These are phyloP conservation scores for Cystoderma amianthinum DNA, from an alignment of 768 basidiomycete species.

Conservation along the genomic window DNA sequence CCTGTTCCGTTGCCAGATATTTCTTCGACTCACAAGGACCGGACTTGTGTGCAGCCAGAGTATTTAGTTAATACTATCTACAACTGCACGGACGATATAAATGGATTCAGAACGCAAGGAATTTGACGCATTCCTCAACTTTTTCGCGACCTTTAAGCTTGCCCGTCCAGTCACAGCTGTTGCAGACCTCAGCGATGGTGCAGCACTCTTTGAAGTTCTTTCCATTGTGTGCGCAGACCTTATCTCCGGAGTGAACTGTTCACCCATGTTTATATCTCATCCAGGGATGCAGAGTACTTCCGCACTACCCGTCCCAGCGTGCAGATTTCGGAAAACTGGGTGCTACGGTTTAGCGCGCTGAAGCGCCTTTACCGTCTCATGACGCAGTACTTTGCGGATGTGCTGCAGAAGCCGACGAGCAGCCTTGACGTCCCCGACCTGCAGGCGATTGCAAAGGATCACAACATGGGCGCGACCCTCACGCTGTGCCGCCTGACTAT, in stretches of 20 bases:
- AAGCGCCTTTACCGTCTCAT: constrained; percentile 85
- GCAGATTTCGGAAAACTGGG: constrained; percentile 82
- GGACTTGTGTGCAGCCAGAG: no score
- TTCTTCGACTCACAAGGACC: no score
- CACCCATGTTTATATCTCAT: not conserved
- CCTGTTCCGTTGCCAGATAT: no score
- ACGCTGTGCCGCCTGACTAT: constrained; percentile 77
- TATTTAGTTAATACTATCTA: no score
- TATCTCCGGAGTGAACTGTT: constrained; percentile 1
- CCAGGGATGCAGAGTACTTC: constrained; percentile 78
- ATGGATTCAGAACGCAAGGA: constrained; percentile 46
- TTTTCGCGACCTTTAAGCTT: constrained; percentile 71
- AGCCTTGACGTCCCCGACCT: constrained; percentile 84
- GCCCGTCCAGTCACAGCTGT: constrained; percentile 53
- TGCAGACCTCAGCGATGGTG: constrained; percentile 75
- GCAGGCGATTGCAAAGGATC: constrained; percentile 77
- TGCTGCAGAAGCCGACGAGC: constrained; percentile 72
- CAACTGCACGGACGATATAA: constrained; percentile 16
- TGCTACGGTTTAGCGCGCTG: constrained; percentile 73
- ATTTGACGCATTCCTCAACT: constrained; percentile 75
- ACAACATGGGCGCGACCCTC: constrained; percentile 56
- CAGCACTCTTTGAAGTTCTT: constrained; percentile 69
- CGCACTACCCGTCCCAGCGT: constrained; percentile 50
- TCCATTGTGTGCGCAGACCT: constrained; percentile 58
- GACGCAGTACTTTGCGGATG: constrained; percentile 82